These are phyloP conservation scores for Cicer judaicum DNA, from an alignment of 306 rosid genomes.

Conservation along the genomic window DNA sequence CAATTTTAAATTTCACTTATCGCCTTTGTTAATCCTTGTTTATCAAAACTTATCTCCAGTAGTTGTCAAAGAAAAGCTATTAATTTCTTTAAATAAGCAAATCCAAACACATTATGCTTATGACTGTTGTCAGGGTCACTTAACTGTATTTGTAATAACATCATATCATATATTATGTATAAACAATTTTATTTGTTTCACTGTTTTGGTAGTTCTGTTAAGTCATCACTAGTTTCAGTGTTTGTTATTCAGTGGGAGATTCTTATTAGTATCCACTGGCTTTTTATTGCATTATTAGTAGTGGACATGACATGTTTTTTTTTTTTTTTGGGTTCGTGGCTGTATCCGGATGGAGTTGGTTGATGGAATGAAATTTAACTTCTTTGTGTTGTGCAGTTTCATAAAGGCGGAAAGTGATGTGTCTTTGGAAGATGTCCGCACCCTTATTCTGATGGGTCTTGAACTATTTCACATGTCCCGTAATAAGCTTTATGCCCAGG, in stretches of 20 bases:
- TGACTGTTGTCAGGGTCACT: slow-evolving; percentile 22
- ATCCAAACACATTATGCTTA: slow-evolving; percentile 17
- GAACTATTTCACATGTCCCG: slow-evolving; percentile 73
- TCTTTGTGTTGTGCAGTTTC: slow-evolving; percentile 65
- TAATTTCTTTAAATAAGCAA: background rate
- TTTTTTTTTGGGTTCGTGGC: slow-evolving; percentile 4
- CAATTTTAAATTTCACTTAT: slow-evolving; percentile 5
- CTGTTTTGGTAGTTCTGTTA: slow-evolving; percentile 24
- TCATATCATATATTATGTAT: slow-evolving; percentile 1
- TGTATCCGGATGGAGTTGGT: slow-evolving; percentile 33
- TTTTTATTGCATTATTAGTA: slow-evolving; percentile 22
- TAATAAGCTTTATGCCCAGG: slow-evolving; percentile 93
- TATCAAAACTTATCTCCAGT: background rate
- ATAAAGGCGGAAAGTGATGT: slow-evolving; percentile 92
- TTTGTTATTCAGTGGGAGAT: slow-evolving; percentile 18
- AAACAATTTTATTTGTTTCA: slow-evolving; percentile 10
- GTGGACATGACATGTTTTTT: slow-evolving; percentile 7
- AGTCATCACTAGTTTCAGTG: slow-evolving; percentile 29
- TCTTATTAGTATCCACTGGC: slow-evolving; percentile 22
- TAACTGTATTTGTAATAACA: slow-evolving; percentile 6
- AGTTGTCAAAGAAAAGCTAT: background rate
- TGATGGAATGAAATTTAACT: slow-evolving; percentile 42
- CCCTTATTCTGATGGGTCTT: slow-evolving; percentile 71
- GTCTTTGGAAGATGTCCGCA: slow-evolving; percentile 73
- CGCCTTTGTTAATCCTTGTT: background rate